A percentile compares a stretch with the other conserved stretches of the same genome.
Evolutionary conservation across 1,284 basidiomycete genomes (phyloP).

Genomic region (Leucocoprinus gongylophorus): DNA sequence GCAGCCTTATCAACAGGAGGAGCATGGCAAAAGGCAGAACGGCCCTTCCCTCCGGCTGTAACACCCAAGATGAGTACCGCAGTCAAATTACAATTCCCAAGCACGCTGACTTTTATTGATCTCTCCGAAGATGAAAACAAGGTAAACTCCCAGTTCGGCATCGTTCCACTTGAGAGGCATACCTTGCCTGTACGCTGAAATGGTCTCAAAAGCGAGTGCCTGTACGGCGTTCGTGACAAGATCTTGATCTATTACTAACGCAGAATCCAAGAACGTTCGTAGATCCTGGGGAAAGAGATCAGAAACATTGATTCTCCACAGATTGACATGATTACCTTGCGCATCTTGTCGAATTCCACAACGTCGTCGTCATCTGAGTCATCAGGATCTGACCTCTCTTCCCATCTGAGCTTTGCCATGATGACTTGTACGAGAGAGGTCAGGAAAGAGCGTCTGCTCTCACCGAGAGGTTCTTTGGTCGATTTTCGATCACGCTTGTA

Average conservation of each 20-base stretch:
- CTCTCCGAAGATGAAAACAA: conserved; percentile 93
- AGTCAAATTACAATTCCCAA: conserved; percentile 16
- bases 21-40: conserved; percentile 67
- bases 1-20: conserved; percentile 56
- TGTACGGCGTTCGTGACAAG: conserved; percentile 71
- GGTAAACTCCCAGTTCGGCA: conserved; percentile 86
- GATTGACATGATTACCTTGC: conserved; percentile 52
- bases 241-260: conserved; percentile 74
- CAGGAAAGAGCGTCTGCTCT: conserved; percentile 76
- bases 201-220: conserved; percentile 65
- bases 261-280: conserved; percentile 75
- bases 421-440: conserved; percentile 74
- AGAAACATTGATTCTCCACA: not conserved
- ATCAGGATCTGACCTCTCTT: conserved; percentile 70
- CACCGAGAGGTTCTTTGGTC: conserved; percentile 59
- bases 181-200: conserved; percentile 60
- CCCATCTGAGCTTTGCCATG: conserved; percentile 91
- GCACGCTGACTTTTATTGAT: conserved; percentile 62
- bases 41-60: conserved; percentile 64
- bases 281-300: conserved; percentile 51
- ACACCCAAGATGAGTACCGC: conserved; percentile 8
- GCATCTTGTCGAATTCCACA: conserved; percentile 77
- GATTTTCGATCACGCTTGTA: conserved; percentile 75
- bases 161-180: conserved; percentile 82
- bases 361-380: conserved; percentile 89